Conservation (phyloP, 2,329 filamentous ascomycete species). For the Colletotrichum spinosum region DNA sequence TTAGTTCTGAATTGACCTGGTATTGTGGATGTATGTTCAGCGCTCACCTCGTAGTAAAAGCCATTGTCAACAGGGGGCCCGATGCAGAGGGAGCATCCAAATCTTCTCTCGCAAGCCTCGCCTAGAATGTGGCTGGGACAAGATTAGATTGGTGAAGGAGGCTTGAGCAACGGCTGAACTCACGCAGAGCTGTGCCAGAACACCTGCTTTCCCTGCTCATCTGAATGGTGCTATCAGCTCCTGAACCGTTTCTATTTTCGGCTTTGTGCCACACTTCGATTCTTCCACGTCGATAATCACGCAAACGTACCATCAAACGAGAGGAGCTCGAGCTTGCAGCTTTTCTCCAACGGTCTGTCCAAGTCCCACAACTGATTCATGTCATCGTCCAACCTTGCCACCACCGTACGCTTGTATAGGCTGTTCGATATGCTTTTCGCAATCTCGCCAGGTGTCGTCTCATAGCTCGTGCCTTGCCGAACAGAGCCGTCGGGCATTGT, state of each 20-base stretch:
- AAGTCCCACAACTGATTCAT: constrained; percentile 86
- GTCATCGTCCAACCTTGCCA: constrained; percentile 84
- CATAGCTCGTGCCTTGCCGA: constrained; percentile 84
- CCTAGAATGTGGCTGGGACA: constrained; percentile 79
- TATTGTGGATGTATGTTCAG: constrained; percentile 59
- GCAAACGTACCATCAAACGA: constrained; percentile 71
- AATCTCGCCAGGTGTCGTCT: constrained; percentile 87
- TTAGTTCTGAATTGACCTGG: neutral
- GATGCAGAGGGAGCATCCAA: constrained; percentile 92
- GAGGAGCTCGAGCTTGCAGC: constrained; percentile 86
- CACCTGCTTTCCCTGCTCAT: constrained; percentile 84
- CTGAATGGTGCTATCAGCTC: constrained; percentile 48
- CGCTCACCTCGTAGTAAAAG: constrained; percentile 84
- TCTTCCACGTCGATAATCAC: too few species aligned
- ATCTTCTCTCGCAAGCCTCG: constrained; percentile 90
- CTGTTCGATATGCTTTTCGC: constrained; percentile 86
- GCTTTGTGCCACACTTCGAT: too few species aligned
- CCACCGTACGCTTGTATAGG: constrained; percentile 85
- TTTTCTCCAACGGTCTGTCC: constrained; percentile 87
- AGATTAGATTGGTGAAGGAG: neutral
- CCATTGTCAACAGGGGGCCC: constrained; percentile 92
- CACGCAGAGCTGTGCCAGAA: constrained; percentile 92
- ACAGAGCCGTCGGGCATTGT: constrained; percentile 79
- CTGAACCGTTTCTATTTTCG: neutral
- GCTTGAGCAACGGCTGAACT: neutral